These are phyloP conservation scores for Galeopsis tetrahit DNA, from an alignment of 257 asterid genomes.

Conservation along the genomic window DNA sequence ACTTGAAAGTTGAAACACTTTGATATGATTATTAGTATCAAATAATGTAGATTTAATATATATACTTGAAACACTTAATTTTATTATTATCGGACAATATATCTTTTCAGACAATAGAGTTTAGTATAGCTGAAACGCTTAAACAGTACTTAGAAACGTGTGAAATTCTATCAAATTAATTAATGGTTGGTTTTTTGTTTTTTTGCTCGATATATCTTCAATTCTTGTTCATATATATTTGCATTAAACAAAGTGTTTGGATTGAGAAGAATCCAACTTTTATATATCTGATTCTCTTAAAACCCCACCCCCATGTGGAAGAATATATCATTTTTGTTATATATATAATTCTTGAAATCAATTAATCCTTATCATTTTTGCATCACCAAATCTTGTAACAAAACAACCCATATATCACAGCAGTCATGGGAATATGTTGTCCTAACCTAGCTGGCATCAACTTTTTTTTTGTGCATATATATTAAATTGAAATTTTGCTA, in stretches of 20 bases:
- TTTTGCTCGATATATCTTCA: neutral
- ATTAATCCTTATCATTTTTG: neutral
- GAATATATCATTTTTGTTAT: constrained; percentile 35
- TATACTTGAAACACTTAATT: no score
- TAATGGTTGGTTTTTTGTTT: neutral
- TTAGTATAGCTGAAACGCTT: neutral
- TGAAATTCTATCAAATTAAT: neutral
- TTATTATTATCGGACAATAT: no score
- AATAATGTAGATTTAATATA: no score
- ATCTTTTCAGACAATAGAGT: neutral
- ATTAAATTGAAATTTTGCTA: neutral
- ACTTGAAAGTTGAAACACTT: neutral
- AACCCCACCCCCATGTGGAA: constrained; percentile 42
- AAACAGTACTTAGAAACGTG: neutral
- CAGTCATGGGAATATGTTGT: constrained; percentile 3
- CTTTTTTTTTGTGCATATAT: neutral
- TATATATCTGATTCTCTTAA: constrained; percentile 39
- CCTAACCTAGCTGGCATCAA: neutral
- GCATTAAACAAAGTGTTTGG: constrained; percentile 32
- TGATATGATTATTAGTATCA: neutral
- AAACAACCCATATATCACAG: constrained; percentile 7
- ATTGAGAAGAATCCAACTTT: constrained; percentile 58
- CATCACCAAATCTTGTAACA: constrained; percentile 32
- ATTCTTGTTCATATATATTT: neutral
- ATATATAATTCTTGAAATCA: constrained; percentile 32